Percentiles rank a stretch among this genome's conserved stretches.
Evolutionary conservation across 202 grass and related monocot genomes (phyloP).

Genomic region (Zoysia matrella): DNA sequence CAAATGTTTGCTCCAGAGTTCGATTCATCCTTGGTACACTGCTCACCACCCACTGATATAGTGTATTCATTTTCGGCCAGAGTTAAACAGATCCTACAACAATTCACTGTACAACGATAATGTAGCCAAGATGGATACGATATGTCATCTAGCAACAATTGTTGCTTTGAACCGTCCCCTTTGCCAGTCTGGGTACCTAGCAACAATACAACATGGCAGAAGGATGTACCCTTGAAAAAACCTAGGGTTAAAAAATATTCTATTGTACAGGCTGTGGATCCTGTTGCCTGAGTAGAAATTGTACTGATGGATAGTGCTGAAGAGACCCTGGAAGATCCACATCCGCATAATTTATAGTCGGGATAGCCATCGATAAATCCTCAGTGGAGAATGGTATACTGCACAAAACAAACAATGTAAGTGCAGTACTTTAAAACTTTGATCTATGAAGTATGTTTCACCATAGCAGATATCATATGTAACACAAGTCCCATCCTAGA

Average conservation of each 20-base stretch:
- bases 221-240: constrained; percentile 12
- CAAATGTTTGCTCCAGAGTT: no score
- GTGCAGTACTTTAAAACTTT: constrained; percentile 21
- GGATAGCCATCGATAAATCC: constrained; percentile 95
- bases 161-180: constrained; percentile 55
- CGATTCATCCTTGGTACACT: background rate
- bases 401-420: constrained; percentile 46
- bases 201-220: constrained; percentile 29
- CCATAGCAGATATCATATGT: constrained; percentile 9
- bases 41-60: background rate
- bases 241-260: constrained; percentile 36
- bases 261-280: constrained; percentile 43
- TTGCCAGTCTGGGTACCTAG: constrained; percentile 39
- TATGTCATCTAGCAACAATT: constrained; percentile 60
- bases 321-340: constrained; percentile 70
- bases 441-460: background rate
- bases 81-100: constrained; percentile 28
- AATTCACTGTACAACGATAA: constrained; percentile 44
- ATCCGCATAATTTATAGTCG: constrained; percentile 67
- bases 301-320: constrained; percentile 59
- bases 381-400: constrained; percentile 97
- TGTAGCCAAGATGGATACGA: background rate
- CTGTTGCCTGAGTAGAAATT: constrained; percentile 49
- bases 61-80: constrained; percentile 3
- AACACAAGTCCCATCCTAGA: background rate